phyloP scores from a whole-genome alignment of 768 basidiomycete genomes.

The Kondoa malvinella region DNA sequence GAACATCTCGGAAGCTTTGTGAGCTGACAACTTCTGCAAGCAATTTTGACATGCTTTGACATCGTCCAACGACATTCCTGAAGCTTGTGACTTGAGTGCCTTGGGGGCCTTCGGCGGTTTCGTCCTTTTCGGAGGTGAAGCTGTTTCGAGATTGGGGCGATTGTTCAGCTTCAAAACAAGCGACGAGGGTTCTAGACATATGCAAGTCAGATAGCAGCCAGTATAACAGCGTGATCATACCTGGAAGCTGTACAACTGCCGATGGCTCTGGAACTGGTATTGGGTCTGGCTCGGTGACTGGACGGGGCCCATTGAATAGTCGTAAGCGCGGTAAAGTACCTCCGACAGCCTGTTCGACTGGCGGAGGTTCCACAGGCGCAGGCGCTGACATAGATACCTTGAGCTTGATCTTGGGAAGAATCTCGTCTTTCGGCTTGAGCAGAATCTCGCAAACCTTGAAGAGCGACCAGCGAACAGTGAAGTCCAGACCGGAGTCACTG shows the following conservation, averaged over 20 bases:
- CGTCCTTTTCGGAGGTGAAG: neutral
- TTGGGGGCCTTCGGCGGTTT: conserved; percentile 7
- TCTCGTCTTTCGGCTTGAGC: conserved; percentile 64
- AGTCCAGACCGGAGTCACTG: conserved; percentile 59
- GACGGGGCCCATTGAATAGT: neutral
- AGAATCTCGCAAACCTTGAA: conserved; percentile 81
- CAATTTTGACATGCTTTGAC: conserved; percentile 22
- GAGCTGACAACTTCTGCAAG: conserved; percentile 56
- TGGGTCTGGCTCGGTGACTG: neutral
- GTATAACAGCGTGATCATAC: no score
- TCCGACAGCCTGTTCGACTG: neutral
- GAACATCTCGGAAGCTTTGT: conserved; percentile 61
- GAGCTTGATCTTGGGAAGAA: conserved; percentile 67
- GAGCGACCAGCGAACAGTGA: conserved; percentile 77
- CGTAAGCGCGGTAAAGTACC: conserved; percentile 1
- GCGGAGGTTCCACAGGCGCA: conserved; percentile 1
- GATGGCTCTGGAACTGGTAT: neutral
- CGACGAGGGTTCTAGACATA: neutral
- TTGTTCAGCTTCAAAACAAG: neutral
- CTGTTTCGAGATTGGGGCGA: neutral
- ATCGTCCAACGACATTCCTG: conserved; percentile 23
- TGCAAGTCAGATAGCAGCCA: no score
- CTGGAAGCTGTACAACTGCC: neutral
- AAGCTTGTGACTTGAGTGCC: conserved; percentile 22
- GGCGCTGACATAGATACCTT: conserved; percentile 46